Evolutionary conservation across 306 rosid species (phyloP), one percentile per base, ranked within the genome.

Genomic region (Crotalaria pallida): DNA sequence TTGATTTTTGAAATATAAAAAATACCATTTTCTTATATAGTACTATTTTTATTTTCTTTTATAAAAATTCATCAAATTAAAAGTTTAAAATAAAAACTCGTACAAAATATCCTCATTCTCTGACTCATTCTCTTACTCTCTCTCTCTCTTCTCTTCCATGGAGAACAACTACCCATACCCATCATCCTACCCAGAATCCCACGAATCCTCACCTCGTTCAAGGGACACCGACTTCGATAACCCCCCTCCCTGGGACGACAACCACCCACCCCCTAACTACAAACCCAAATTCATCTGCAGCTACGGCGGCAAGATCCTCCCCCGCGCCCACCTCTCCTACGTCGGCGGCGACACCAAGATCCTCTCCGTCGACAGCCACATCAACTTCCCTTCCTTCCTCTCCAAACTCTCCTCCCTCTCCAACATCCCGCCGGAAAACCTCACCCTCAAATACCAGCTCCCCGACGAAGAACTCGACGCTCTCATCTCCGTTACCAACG

Each of bases 381-480:
- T 74, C 74, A 92, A 89, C 75, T 82, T 92, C 62, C 4, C 85
- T 1, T 7, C 82, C 51, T 67, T 92, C 55, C 23, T 88, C 27
- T 63, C 92, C 6, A 90, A 77, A 79, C 96, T 92, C 40, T 74
- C 93, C 5, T 10, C 86, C 2, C 64, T 92, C 69, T 83, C 80
- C 40, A 91, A 84, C 40, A 33, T 80, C 8, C 10, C 56, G 6
- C 75, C 68, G 0, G 71, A 79, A 9, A 88, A 92, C 0, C 77
- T 92, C 3, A 79, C 85, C 23, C 84, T 89, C 73, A 92, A 92
- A 91, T 92, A 92, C 72, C 96, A 92, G 67, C 98, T 92, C 24
- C 98, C 98, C 1, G 98, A 96, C 0, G 96, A 92, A 33, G 98
- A 88, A 10, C 96, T 92, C 6, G 98, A 92, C 40, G 98, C 98